Evolutionary conservation across 139 green algal species (phyloP).

Genomic region (Chlorella ohadii): DNA sequence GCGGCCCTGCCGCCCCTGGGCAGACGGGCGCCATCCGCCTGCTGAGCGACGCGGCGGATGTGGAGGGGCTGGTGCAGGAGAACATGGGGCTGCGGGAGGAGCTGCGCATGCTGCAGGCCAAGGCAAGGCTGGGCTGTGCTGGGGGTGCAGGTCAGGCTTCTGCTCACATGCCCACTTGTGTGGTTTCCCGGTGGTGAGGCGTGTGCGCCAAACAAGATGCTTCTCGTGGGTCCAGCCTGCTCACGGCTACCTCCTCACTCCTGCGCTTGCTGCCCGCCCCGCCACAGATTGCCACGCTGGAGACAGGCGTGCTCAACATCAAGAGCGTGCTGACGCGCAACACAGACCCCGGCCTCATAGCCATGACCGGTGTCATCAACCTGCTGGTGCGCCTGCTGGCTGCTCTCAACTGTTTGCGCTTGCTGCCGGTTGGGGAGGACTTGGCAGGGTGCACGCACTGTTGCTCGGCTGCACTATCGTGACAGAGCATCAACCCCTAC

Average conservation of each 20-base stretch:
- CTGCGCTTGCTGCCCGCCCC: neutral
- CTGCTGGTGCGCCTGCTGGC: slow-evolving; percentile 2
- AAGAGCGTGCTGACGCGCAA: slow-evolving; percentile 25
- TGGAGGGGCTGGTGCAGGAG: slow-evolving; percentile 33
- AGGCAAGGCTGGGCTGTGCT: slow-evolving; percentile 16
- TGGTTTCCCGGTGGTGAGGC: too few species aligned
- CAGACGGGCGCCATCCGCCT: slow-evolving; percentile 4
- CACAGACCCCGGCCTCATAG: slow-evolving; percentile 38
- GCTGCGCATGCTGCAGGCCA: slow-evolving; percentile 21
- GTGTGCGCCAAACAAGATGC: too few species aligned
- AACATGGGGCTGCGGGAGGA: slow-evolving; percentile 32
- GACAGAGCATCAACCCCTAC: too few species aligned
- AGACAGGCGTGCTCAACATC: slow-evolving; percentile 30
- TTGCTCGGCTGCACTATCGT: too few species aligned
- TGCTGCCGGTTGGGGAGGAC: neutral
- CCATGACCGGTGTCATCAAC: slow-evolving; percentile 43
- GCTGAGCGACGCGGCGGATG: slow-evolving; percentile 20
- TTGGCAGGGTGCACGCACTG: too few species aligned
- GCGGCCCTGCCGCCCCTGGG: neutral
- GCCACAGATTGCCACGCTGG: slow-evolving; percentile 21
- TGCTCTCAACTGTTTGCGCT: too few species aligned
- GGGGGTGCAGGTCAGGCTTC: too few species aligned
- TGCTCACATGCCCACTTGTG: too few species aligned
- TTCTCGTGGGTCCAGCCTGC: too few species aligned
- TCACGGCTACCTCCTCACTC: neutral